A percentile compares a stretch with the other conserved stretches of the same genome.
phyloP scores from a whole-genome alignment of 2,329 filamentous ascomycete genomes.

The Alternaria arborescens region DNA sequence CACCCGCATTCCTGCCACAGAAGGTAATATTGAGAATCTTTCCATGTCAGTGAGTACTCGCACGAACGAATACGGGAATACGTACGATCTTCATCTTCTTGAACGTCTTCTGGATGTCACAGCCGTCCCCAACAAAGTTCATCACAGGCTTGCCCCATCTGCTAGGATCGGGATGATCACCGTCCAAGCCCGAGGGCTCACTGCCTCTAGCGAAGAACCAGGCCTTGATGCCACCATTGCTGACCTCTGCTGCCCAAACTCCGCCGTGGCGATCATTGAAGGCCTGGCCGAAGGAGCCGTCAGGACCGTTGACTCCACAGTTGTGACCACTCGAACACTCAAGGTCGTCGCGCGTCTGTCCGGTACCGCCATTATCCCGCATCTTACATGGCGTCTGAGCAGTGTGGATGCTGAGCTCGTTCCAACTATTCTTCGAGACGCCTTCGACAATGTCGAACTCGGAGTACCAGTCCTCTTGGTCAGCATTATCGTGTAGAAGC shows the following conservation, averaged over 20 bases:
- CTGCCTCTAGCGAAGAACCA: slow-evolving; percentile 61
- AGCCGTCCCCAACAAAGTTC: slow-evolving; percentile 43
- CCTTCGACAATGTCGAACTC: slow-evolving; percentile 57
- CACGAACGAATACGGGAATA: background rate
- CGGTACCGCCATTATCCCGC: slow-evolving; percentile 8
- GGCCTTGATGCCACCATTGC: slow-evolving; percentile 57
- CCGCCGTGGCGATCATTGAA: slow-evolving; percentile 54
- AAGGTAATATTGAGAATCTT: slow-evolving; percentile 58
- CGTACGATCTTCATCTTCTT: slow-evolving; percentile 30
- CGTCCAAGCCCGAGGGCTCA: slow-evolving; percentile 57
- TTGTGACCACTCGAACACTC: slow-evolving; percentile 13
- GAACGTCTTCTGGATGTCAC: slow-evolving; percentile 55
- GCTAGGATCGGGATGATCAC: slow-evolving; percentile 54
- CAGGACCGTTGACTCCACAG: slow-evolving; percentile 20
- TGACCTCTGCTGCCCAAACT: slow-evolving; percentile 61
- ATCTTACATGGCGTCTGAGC: slow-evolving; percentile 10
- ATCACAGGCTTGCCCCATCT: slow-evolving; percentile 52
- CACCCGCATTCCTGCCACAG: slow-evolving; percentile 50
- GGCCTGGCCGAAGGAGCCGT: slow-evolving; percentile 25
- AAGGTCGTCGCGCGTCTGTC: background rate
- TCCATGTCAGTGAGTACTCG: background rate
- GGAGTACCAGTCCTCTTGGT: slow-evolving; percentile 53
- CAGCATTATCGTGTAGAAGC: slow-evolving; percentile 53
- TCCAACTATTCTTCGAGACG: slow-evolving; percentile 40
- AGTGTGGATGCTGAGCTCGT: slow-evolving; percentile 34